A percentile compares a stretch with the other conserved stretches of the same genome.
Evolutionary conservation across 331 rosid genomes (phyloP).

Genomic region (Acacia pycnantha): DNA sequence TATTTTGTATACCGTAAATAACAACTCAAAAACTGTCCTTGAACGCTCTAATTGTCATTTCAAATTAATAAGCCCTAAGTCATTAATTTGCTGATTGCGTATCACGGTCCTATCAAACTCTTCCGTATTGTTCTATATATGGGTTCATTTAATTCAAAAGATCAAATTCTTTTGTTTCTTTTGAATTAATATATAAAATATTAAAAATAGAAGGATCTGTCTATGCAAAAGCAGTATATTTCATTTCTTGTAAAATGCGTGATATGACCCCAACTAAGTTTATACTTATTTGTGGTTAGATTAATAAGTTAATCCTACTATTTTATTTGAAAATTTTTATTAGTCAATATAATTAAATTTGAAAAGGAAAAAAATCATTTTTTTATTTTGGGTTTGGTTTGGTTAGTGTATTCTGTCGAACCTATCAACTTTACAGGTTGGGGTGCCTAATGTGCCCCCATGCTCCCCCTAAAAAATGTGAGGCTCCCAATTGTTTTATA

Average conservation of each 20-base stretch:
- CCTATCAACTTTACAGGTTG: background rate
- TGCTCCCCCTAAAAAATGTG: too few relatives aligned
- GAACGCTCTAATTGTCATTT: too few relatives aligned
- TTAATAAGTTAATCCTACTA: background rate
- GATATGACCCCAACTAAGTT: background rate
- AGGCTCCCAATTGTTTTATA: too few relatives aligned
- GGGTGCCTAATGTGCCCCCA: too few relatives aligned
- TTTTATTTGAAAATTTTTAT: background rate
- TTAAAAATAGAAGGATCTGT: background rate
- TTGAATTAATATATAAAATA: background rate
- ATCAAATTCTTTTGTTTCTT: too few relatives aligned
- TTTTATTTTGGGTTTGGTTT: background rate
- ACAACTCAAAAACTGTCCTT: fast-evolving
- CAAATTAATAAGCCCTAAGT: too few relatives aligned
- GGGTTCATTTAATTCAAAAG: background rate
- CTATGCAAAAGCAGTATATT: background rate
- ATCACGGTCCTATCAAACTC: too few relatives aligned
- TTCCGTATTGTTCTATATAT: too few relatives aligned
- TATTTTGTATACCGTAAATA: too few relatives aligned
- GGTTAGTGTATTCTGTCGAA: background rate
- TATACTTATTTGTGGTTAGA: background rate
- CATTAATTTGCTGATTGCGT: too few relatives aligned
- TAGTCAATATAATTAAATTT: background rate
- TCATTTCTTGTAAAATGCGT: background rate
- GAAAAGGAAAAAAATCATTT: background rate